Evolutionary conservation across 345 rosid species (phyloP).

Genomic region (Bruguiera gymnorhiza): DNA sequence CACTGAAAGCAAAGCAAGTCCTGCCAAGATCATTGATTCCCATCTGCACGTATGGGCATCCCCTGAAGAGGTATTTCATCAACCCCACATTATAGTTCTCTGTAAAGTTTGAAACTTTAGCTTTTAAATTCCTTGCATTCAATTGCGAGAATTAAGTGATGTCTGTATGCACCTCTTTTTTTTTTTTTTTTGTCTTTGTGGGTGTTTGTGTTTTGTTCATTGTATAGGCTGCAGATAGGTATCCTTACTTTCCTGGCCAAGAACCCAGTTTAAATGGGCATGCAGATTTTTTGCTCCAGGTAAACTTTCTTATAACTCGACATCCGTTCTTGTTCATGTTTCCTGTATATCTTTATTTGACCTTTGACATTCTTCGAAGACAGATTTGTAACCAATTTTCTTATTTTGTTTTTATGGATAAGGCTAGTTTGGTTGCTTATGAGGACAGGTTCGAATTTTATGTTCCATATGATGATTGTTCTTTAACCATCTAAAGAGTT

Average conservation of each 20-base stretch:
- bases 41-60: constrained; percentile 97
- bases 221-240: constrained; percentile 61
- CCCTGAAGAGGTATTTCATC: constrained; percentile 57
- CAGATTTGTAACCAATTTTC: neutral
- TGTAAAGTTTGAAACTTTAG: neutral
- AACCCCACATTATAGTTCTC: constrained; percentile 5
- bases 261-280: constrained; percentile 80
- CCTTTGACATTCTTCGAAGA: neutral
- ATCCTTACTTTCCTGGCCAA: constrained; percentile 88
- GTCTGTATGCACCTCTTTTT: too few species aligned
- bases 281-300: constrained; percentile 84
- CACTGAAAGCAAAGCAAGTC: constrained; percentile 23
- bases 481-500: too few species aligned
- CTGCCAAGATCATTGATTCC: constrained; percentile 61
- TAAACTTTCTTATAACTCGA: constrained; percentile 7
- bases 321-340: neutral
- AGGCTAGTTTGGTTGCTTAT: too few species aligned
- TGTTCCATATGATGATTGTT: too few species aligned
- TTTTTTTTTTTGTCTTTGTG: neutral
- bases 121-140: neutral
- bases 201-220: neutral
- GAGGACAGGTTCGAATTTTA: too few species aligned
- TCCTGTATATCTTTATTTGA: neutral
- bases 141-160: neutral
- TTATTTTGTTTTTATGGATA: neutral